Base-by-base conservation (phyloP, 305 asterid genomes). In the Fraxinus platypoda region DNA sequence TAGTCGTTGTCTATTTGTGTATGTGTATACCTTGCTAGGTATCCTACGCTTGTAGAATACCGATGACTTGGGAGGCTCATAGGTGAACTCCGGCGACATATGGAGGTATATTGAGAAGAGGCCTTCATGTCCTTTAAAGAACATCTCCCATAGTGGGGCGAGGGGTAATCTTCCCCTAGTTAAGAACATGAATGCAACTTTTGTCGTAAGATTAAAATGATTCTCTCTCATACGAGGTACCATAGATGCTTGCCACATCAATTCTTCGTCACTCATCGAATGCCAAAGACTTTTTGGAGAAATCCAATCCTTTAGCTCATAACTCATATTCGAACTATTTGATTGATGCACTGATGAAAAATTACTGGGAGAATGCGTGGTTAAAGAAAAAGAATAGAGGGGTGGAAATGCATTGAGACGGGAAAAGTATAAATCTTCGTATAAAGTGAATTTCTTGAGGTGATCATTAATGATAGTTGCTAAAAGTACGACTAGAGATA, bases 121-220 rank as follows among this genome's bases (percentile, higher is more conserved):
- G n/a, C 89, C 91, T 84, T 90, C 88, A 62, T 95, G 88, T 28
- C 97, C 94, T 84, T 82, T 88, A 77, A 94, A 94, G 91, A 93
- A 94, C 84, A 89, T 80, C 84, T 92, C 96, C 98, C 98, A 93
- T 30, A 93, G 90, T 34, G 95, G 92, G 23, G 88, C 89, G 79
- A 92, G 78, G 6, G 93, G 94, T 77, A 95, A 68, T 35, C 86
- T 80, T 43, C 93, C 94, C 77, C 90, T 88, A 8, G 88, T 85
- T 85, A 92, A 87, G 92, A 95, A 95, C 95, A 93, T 82, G 88
- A 93, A 92, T 2, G 97, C 98, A 23, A 95, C 87, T 86, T 88
- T 95, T 2, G 90, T 88, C 12, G 87, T 90, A 38, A 89, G 43
- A 75, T 85, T 83, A 81, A 87, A 90, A 2, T 94, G 95, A 26